Evolutionary conservation across 1,284 basidiomycete species (phyloP).

Genomic region (Pseudozyma tsukubaensis): DNA sequence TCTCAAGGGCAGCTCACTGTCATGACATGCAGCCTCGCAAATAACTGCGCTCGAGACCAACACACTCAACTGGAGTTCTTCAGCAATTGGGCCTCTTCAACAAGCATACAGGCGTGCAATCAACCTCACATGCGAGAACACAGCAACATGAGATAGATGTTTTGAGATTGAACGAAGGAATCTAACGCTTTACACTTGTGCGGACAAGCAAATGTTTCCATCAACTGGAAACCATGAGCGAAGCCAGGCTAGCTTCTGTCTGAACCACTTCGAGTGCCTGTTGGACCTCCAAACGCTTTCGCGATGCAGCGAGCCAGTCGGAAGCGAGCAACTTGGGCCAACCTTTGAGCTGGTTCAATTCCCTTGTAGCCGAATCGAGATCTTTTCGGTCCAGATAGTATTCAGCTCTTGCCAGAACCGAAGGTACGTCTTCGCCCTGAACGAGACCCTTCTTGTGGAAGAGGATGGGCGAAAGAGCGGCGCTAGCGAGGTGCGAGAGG

Average conservation of each 20-base stretch:
- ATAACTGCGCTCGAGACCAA: too few species aligned
- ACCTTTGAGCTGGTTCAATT: conserved; percentile 85
- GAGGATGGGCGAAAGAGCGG: conserved; percentile 79
- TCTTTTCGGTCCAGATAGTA: conserved; percentile 91
- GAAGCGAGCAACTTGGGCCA: conserved; percentile 83
- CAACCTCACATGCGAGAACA: too few species aligned
- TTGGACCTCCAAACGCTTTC: conserved; percentile 87
- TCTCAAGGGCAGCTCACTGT: too few species aligned
- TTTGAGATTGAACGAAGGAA: neutral
- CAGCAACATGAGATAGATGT: too few species aligned
- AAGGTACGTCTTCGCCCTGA: conserved; percentile 84
- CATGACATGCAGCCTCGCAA: too few species aligned
- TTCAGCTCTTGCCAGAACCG: conserved; percentile 88
- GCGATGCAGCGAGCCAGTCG: conserved; percentile 93
- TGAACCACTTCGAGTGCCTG: conserved; percentile 92
- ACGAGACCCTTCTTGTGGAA: conserved; percentile 80
- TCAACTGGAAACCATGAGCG: conserved; percentile 70
- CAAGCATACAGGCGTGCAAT: neutral
- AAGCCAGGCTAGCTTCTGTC: conserved; percentile 78
- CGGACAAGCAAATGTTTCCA: neutral
- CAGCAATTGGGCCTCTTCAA: too few species aligned
- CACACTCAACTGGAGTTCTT: too few species aligned
- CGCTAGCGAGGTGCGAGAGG: conserved; percentile 85
- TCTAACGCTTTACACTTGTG: neutral
- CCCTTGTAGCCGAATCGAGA: conserved; percentile 87